Evolutionary conservation across 768 basidiomycete genomes (phyloP), one percentile per base, ranked within the genome.

Genomic region (Rhodotorula diobovata): DNA sequence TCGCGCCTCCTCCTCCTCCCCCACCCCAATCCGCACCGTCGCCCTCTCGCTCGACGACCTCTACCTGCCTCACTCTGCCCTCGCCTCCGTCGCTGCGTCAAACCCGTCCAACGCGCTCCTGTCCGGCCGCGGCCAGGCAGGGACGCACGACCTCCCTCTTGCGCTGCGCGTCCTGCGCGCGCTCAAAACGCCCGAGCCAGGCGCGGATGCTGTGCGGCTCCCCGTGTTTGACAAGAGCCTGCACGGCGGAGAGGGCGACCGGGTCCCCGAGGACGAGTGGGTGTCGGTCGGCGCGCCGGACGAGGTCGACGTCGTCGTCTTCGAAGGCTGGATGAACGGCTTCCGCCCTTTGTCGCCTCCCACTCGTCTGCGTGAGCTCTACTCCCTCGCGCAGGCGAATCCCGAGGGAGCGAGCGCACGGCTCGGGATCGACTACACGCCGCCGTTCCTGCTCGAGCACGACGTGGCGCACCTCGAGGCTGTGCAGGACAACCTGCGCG

Each of bases 301-400:
- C 78, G 84, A 84, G 0, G 71, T 89, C 11, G 91, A 99, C 78
- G 82, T 98, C 23, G 88, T 98, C 61, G 84, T 99, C 60, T 82
- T 99, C 60, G 96, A 99, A 82, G 96, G 96, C 18, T 99, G 96
- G 96, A 93, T 89, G 80, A 86, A 90, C 34, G 94, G 95, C 0
- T 97, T 96, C 79, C 84, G 84, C 61, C 88, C 91, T 2, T 83
- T 91, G 12, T 76, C 82, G 0, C 57, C 74, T 28, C 80, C 82
- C 1, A 2, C 16, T 18, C 21, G 39, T 32, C 66, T 71, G 23
- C 0, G 1, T 4, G 85, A 86, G 70, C 79, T 92, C 45, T 91
- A 88, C 68, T 62, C 72, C 11, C 51, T 65, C 28, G 77, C 70
- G 10, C 5, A 39, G 23, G 5, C 7, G 12, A 62, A 74, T 30